These are phyloP conservation scores for Lachancea thermotolerans DNA, from an alignment of 805 yeast species.

Conservation along the genomic window DNA sequence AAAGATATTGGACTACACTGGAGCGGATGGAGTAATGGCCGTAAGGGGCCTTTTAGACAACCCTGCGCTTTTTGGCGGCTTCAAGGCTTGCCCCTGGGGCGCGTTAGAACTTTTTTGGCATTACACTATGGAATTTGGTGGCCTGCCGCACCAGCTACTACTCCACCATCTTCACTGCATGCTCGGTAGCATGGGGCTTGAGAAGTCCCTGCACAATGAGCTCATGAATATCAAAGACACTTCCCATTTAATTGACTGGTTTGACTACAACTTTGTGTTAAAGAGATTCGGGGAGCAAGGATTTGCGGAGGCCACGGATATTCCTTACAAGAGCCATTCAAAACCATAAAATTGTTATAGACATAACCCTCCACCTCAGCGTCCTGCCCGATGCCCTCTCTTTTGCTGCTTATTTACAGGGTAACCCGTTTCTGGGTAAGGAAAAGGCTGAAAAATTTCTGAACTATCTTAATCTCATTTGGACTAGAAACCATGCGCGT, in stretches of 20 bases:
- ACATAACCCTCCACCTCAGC: background rate
- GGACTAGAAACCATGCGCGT: background rate
- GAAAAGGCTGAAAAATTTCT: constrained; percentile 1
- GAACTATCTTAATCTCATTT: background rate
- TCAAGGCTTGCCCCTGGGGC: constrained; percentile 75
- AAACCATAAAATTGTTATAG: background rate
- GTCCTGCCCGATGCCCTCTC: background rate
- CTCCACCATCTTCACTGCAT: constrained; percentile 89
- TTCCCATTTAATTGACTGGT: constrained; percentile 71
- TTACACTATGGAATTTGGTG: constrained; percentile 62
- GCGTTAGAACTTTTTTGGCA: constrained; percentile 82
- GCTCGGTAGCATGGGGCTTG: constrained; percentile 51
- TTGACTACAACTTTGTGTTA: constrained; percentile 63
- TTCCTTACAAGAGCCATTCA: constrained; percentile 33
- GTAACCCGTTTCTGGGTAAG: no score
- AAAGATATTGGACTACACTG: constrained; percentile 55
- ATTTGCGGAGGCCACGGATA: constrained; percentile 50
- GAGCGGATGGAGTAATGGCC: constrained; percentile 91
- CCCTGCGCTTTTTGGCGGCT: constrained; percentile 83
- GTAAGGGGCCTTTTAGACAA: constrained; percentile 82
- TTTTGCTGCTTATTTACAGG: background rate
- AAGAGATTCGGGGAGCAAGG: constrained; percentile 62
- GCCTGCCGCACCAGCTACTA: constrained; percentile 73
- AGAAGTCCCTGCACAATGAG: constrained; percentile 44
- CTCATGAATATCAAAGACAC: constrained; percentile 57